Base-by-base conservation (phyloP, 768 basidiomycete genomes). In the Panus rudis region DNA sequence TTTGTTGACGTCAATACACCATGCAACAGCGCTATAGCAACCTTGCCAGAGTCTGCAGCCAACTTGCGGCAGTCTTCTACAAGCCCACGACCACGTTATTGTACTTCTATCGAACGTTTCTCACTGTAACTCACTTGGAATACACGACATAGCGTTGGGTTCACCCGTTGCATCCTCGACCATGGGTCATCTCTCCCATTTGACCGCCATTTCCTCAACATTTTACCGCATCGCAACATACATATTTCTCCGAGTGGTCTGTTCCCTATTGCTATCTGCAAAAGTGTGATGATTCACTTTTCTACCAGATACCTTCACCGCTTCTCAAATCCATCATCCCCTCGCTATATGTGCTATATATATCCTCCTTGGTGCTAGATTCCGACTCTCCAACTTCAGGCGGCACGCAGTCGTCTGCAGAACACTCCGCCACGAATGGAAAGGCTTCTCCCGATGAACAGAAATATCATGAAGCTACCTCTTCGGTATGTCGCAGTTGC, bases 201-300 rank as follows among this genome's bases (percentile, higher is more conserved):
- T 58, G 16, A 52, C 49, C 28, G 53, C 61, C 2, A 19, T 56
- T 13, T 35, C 54, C 16, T 63, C 62, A 3, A 60, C 64, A 2
- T 40, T 62, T 22, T 76, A 76, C 57, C 70, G 78, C 30, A 27
- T 73, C 17, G 47, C 60, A 31, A 50, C 61, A 24, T 76, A 69
- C 58, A 27, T 78, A 19, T 80, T 78, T 48, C 66, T 80, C 22
- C 59, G 71, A 50, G 63, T 80, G 24, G 76, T 74, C 42, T 42
- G 73, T 63, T 14, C 20, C 21, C 17, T 51, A 26, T 26, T 40
- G 6, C n/a, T n/a, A n/a, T n/a, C n/a, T n/a, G n/a, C n/a, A n/a
- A n/a, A n/a, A n/a, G n/a, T n/a, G n/a, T n/a, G n/a, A n/a, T n/a
- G n/a, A n/a, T n/a, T n/a, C n/a, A n/a, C n/a, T n/a, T n/a, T n/a